These are phyloP conservation scores for Harrya chromipes DNA, from an alignment of 768 basidiomycete genomes.

Conservation along the genomic window DNA sequence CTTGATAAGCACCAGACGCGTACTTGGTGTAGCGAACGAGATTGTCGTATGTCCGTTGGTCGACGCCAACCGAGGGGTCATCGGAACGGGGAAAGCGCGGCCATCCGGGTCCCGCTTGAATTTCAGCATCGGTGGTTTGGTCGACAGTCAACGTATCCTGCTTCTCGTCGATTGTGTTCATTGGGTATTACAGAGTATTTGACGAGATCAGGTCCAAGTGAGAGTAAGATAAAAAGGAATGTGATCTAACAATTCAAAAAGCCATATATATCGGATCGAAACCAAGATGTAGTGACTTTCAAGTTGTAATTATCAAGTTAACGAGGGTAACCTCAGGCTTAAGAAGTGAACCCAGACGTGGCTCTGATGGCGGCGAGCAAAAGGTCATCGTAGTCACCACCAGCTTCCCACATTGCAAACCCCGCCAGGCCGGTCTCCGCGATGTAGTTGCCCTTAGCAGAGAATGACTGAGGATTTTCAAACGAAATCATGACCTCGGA, in stretches of 20 bases:
- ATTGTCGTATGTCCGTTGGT: constrained; percentile 37
- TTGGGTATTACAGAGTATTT: neutral
- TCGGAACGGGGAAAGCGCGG: constrained; percentile 25
- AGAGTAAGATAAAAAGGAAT: too few relatives aligned
- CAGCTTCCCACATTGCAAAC: constrained; percentile 72
- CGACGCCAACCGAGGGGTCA: constrained; percentile 30
- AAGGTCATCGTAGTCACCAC: constrained; percentile 59
- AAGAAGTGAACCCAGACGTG: constrained; percentile 3
- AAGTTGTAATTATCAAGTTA: neutral
- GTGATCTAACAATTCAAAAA: too few relatives aligned
- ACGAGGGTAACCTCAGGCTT: neutral
- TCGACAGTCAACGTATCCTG: neutral
- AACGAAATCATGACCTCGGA: constrained; percentile 61
- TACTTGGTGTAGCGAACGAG: constrained; percentile 48
- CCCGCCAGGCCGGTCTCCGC: constrained; percentile 51
- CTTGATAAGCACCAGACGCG: constrained; percentile 48
- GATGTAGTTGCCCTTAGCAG: constrained; percentile 60
- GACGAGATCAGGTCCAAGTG: too few relatives aligned
- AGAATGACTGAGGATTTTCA: constrained; percentile 59
- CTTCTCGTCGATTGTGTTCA: constrained; percentile 2
- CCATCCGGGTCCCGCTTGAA: constrained; percentile 9
- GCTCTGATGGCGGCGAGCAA: constrained; percentile 54
- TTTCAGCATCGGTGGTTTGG: neutral
- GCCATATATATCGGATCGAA: too few relatives aligned
- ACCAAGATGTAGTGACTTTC: neutral